Base-by-base conservation (phyloP, 306 rosid species). In the Castanea sativa region DNA sequence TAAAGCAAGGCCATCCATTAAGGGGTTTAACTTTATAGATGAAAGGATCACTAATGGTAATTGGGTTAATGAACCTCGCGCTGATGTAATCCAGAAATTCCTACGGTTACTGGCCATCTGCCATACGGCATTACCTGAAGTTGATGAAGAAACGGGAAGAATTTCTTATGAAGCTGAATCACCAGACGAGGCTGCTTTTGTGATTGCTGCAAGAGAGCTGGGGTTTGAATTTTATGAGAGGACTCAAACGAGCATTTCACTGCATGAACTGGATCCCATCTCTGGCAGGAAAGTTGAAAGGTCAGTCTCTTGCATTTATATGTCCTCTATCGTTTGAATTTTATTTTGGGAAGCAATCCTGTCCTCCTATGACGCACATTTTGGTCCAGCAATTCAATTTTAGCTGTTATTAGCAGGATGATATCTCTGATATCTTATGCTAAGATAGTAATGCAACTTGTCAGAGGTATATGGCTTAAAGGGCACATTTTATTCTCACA, bases 111-210 rank as follows among this genome's bases (percentile, higher is more conserved):
- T 96, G 15, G 98, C 98, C 6, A 72, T 93, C 67, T 96, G 99
- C 80, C 99, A 96, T 69, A 96, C 99, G 16, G 99, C 97, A 78
- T 79, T 93, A 78, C 99, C 99, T 21, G 99, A 96, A 78, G 81
- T 87, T 55, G 98, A 96, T 85, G 98, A 93, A 80, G 89, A 73
- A 80, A 87, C 94, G 1, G 96, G 97, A 78, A 84, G 63, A 15
- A 85, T 89, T 70, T 85, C 99, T 20, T 96, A 93, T 84, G 99
- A 96, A 90, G 99, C 99, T 69, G 98, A 96, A 87, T 96, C 99
- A 23, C 99, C 99, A 0, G 99, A 96, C 73, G 99, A 96, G 84
- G 97, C 98, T 61, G 98, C 99, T 82, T 96, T 96, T 75, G 94
- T 96, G 76, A 90, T 96, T 82, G 99, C 98, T 79, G 98, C 99